These are phyloP conservation scores for Tolypocladium guangdongense DNA, from an alignment of 2,329 filamentous ascomycete genomes.

Conservation along the genomic window DNA sequence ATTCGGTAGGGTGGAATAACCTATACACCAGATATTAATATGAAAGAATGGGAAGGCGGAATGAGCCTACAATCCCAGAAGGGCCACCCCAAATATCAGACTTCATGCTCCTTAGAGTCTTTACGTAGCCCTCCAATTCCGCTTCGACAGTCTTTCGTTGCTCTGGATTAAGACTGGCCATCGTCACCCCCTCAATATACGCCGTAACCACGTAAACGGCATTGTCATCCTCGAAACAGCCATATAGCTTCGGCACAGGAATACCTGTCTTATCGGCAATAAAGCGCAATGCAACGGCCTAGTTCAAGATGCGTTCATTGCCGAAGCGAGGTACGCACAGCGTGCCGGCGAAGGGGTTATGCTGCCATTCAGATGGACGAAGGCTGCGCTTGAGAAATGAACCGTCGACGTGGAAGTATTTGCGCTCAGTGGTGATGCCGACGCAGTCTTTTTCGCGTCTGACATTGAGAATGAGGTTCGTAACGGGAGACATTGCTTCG, in stretches of 20 bases:
- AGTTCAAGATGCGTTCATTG: slow-evolving; percentile 9
- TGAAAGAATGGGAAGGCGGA: too few relatives aligned
- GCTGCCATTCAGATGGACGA: slow-evolving; percentile 4
- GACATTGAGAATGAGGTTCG: slow-evolving; percentile 4
- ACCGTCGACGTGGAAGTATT: slow-evolving; percentile 3
- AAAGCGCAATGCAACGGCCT: slow-evolving; percentile 6
- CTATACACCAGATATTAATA: too few relatives aligned
- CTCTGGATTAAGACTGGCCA: slow-evolving; percentile 1
- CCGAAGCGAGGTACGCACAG: slow-evolving; percentile 5
- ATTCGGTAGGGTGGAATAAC: slow-evolving; percentile 8
- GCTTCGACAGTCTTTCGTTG: slow-evolving; percentile 4
- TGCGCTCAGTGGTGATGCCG: slow-evolving; percentile 2
- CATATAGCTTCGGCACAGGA: slow-evolving; percentile 9
- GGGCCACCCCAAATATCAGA: slow-evolving; percentile 9
- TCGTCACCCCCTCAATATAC: slow-evolving; percentile 2
- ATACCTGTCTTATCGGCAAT: slow-evolving; percentile 8
- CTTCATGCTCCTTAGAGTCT: slow-evolving; percentile 4
- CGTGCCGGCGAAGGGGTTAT: slow-evolving; percentile 1
- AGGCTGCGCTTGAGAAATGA: slow-evolving; percentile 6
- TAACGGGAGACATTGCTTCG: slow-evolving; percentile 3
- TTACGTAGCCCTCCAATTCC: slow-evolving; percentile 6
- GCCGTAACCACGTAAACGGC: slow-evolving; percentile 3
- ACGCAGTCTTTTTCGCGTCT: slow-evolving; percentile 1
- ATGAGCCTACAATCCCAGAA: slow-evolving; percentile 4
- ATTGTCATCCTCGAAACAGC: slow-evolving; percentile 5